Percentiles rank a stretch among this genome's conserved stretches.
phyloP scores from a whole-genome alignment of 192 early-diverging fungal genomes.

The Gorgonomyces haynaldii region DNA sequence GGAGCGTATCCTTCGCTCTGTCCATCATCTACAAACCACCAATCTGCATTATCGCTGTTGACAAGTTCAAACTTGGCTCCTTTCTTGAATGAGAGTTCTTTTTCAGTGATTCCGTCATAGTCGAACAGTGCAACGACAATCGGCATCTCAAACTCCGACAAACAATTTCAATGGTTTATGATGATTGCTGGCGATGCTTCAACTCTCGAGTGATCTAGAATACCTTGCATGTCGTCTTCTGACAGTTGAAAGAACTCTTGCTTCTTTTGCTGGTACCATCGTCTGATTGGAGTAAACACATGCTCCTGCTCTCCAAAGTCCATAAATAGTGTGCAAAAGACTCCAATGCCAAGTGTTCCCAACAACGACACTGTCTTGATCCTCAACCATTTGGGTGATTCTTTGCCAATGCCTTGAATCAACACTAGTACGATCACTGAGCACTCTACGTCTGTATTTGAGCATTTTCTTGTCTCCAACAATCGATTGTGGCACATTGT shows the following conservation, averaged over 20 bases:
- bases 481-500: not conserved
- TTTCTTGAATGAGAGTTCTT: slow-evolving; percentile 27
- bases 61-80: slow-evolving; percentile 27
- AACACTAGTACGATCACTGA: not conserved
- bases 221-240: slow-evolving; percentile 4
- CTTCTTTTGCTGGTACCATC: not conserved
- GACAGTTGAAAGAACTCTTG: slow-evolving; percentile 4
- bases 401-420: not conserved
- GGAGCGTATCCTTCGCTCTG: slow-evolving; percentile 28
- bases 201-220: not conserved
- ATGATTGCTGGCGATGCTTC: no score
- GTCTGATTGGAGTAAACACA: slow-evolving; percentile 5
- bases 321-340: not conserved
- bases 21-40: slow-evolving; percentile 26
- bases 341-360: not conserved
- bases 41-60: slow-evolving; percentile 32
- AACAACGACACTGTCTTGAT: not conserved
- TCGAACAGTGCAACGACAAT: slow-evolving; percentile 27
- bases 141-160: no score
- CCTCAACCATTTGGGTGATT: not conserved
- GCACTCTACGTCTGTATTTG: slow-evolving; percentile 5
- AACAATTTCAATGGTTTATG: no score
- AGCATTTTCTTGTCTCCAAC: slow-evolving; percentile 1
- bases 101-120: slow-evolving; percentile 28
- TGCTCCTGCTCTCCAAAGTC: slow-evolving; percentile 4